Evolutionary conservation across 2,329 filamentous ascomycete genomes (phyloP).

Genomic region (Stromatinia cepivora): DNA sequence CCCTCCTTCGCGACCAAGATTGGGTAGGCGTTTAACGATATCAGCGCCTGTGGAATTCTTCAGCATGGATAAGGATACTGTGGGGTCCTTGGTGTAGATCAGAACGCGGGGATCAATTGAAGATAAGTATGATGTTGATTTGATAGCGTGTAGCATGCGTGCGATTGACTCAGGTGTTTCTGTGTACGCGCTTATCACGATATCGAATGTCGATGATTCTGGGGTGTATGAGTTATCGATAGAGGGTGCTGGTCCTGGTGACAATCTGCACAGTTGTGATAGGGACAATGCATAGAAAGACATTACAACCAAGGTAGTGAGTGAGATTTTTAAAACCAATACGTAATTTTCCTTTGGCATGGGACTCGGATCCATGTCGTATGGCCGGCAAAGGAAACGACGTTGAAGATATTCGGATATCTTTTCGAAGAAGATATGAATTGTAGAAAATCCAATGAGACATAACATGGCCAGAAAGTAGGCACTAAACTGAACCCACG

Average conservation of each 20-base stretch:
- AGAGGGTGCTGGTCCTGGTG: conserved; percentile 16
- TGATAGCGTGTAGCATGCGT: conserved; percentile 31
- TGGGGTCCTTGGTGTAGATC: conserved; percentile 36
- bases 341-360: background rate
- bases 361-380: conserved; percentile 15
- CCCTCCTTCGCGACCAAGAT: conserved; percentile 49
- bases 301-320: background rate
- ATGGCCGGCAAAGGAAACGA: conserved; percentile 17
- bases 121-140: conserved; percentile 30
- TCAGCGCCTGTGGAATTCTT: conserved; percentile 32
- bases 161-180: conserved; percentile 32
- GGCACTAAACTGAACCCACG: conserved; percentile 28
- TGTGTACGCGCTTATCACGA: conserved; percentile 36
- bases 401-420: background rate
- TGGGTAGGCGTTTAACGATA: conserved; percentile 39
- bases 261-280: background rate
- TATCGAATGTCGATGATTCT: conserved; percentile 33
- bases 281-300: background rate
- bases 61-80: conserved; percentile 26
- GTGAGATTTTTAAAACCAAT: background rate
- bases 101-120: conserved; percentile 30
- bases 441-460: background rate
- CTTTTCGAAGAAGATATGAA: background rate
- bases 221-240: conserved; percentile 29
- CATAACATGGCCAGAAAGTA: conserved; percentile 24